Base-by-base conservation (phyloP, 179 eudicot species). In the Dionaea muscipula region DNA sequence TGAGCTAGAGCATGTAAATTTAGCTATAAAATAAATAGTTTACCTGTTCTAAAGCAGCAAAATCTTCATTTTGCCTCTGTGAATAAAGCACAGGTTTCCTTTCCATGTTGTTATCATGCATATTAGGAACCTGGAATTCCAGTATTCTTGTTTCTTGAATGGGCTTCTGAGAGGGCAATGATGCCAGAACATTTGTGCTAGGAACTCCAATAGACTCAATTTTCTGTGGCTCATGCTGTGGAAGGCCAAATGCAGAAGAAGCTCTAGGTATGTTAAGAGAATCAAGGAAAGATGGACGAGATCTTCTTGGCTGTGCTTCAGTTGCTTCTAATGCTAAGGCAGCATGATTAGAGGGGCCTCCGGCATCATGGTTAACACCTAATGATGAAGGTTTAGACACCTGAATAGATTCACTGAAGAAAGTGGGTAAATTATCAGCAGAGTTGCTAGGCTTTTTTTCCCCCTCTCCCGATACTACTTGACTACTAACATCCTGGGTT, bases 1-100 rank as follows among this genome's bases (percentile, higher is more conserved):
- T 3, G 43, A 38, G 1, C 16, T n/a, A 26, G 31, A 9, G 35
- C 35, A n/a, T 26, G 18, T n/a, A 52, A 52, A 52, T n/a, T 27
- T 19, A 6, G 11, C 14, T 26, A 50, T 15, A 53, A 62, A 41
- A 47, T 4, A 19, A 11, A 41, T 57, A 24, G 60, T 66, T 31
- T 31, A 86, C 98, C 98, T 91, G 98, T 79, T 91, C 98, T 62
- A 91, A 70, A 71, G 96, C 91, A 65, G 91, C 78, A 82, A 91
- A 91, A 62, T 84, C 94, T 65, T 91, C 98, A 62, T 82, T 78
- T 59, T 80, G 94, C 61, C 79, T 75, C 22, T 53, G 80, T 1
- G 78, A 79, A 62, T 59, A 68, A 58, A 65, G 75, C 56, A 65
- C 73, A 33, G 57, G 70, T 23, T 57, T 79, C 50, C 38, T 71